Evolutionary conservation across 2,329 filamentous ascomycete genomes (phyloP).

Genomic region (Aspergillus clavatus): DNA sequence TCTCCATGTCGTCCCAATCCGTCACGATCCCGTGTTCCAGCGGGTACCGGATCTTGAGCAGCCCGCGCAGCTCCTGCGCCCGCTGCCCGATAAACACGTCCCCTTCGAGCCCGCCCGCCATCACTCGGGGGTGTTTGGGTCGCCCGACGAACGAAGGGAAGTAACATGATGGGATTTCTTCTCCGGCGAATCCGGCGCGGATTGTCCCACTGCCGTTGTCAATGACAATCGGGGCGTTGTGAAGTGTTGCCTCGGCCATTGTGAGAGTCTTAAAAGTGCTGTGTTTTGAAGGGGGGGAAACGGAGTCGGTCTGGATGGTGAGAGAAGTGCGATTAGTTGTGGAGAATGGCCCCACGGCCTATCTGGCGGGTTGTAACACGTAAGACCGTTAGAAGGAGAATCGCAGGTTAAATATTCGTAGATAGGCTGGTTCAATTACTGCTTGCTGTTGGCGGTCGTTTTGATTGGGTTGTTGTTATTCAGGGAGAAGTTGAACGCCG

Average conservation of each 20-base stretch:
- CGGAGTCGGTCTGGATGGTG: conserved; percentile 16
- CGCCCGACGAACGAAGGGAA: conserved; percentile 96
- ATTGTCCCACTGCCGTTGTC: conserved; percentile 99
- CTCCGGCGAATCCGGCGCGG: conserved; percentile 91
- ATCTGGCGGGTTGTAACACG: conserved; percentile 4
- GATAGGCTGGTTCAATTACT: background rate
- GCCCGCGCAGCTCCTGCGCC: conserved; percentile 81
- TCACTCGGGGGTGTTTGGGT: conserved; percentile 88
- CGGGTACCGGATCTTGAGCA: conserved; percentile 93
- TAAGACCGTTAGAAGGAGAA: background rate
- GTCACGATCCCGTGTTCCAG: conserved; percentile 97
- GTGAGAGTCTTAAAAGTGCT: conserved; percentile 15
- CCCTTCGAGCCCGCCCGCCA: conserved; percentile 93
- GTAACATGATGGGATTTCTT: conserved; percentile 92
- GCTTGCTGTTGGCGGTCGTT: background rate
- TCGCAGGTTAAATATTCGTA: background rate
- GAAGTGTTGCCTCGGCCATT: conserved; percentile 66
- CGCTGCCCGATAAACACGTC: conserved; percentile 95
- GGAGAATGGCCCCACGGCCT: conserved; percentile 30
- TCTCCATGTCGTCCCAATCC: conserved; percentile 99
- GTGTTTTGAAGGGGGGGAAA: conserved; percentile 7
- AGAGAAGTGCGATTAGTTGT: conserved; percentile 20
- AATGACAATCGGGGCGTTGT: conserved; percentile 97
- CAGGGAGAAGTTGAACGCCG: conserved; percentile 7
- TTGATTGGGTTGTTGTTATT: conserved; percentile 8